These are phyloP conservation scores for Davidsoniella eucalypti DNA, from an alignment of 2,329 filamentous ascomycete genomes.

Conservation along the genomic window DNA sequence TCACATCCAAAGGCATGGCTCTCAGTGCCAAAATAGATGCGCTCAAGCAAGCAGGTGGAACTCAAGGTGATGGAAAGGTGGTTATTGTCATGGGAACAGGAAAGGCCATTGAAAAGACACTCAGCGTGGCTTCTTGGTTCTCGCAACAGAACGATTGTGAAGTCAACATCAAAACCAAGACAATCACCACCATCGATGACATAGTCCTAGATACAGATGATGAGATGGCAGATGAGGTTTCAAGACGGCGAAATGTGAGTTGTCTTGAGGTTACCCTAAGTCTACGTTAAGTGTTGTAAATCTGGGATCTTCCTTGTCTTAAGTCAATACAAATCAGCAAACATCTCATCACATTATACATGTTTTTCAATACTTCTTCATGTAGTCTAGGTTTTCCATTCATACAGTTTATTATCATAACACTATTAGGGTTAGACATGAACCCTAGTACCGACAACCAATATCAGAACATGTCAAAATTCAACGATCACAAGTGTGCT, in stretches of 20 bases:
- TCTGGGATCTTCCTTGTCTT: too few species aligned
- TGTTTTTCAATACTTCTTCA: too few species aligned
- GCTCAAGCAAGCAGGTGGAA: constrained; percentile 11
- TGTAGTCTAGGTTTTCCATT: too few species aligned
- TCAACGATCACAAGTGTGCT: too few species aligned
- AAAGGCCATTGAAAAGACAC: constrained; percentile 45
- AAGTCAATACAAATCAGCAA: too few species aligned
- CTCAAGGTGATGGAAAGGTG: constrained; percentile 18
- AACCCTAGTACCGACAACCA: too few species aligned
- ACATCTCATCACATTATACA: too few species aligned
- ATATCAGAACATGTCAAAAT: too few species aligned
- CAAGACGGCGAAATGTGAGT: constrained; percentile 32
- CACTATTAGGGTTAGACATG: too few species aligned
- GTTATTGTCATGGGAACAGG: constrained; percentile 50
- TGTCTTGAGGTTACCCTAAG: constrained; percentile 33
- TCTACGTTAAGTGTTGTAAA: constrained; percentile 23
- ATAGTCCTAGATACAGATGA: constrained; percentile 29
- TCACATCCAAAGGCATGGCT: constrained; percentile 22
- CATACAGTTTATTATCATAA: too few species aligned
- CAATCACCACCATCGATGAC: constrained; percentile 51
- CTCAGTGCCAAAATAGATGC: constrained; percentile 30
- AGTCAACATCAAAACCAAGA: constrained; percentile 46
- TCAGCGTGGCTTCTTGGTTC: constrained; percentile 49
- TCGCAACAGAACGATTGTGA: constrained; percentile 19
- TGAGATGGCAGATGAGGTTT: constrained; percentile 22